Conservation (phyloP, 768 basidiomycete species). For the Cyathus striatus region DNA sequence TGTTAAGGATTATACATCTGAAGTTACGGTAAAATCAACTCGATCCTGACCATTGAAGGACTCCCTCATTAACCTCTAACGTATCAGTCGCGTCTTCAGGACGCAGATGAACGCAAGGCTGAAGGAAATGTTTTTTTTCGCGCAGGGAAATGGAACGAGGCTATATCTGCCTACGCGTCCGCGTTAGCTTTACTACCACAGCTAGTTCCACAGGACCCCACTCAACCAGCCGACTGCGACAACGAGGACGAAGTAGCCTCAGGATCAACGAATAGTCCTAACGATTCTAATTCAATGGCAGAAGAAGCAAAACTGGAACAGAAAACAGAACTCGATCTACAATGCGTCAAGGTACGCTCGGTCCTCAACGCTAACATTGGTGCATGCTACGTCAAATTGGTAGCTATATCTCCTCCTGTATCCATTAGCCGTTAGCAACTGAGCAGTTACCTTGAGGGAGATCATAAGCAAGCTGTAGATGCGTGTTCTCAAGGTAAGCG, state of each 20-base stretch:
- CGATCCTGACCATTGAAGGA: too few relatives aligned
- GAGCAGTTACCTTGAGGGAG: slow-evolving; percentile 39
- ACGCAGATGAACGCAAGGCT: slow-evolving; percentile 60
- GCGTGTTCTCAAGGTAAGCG: slow-evolving; percentile 68
- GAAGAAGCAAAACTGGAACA: too few relatives aligned
- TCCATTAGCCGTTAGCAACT: too few relatives aligned
- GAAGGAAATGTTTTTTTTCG: slow-evolving; percentile 77
- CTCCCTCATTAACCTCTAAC: too few relatives aligned
- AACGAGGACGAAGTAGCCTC: slow-evolving; percentile 6
- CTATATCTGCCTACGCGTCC: slow-evolving; percentile 62
- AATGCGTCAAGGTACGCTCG: slow-evolving; percentile 58
- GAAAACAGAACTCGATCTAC: slow-evolving; percentile 29
- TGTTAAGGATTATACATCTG: too few relatives aligned
- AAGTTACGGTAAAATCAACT: too few relatives aligned
- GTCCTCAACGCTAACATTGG: slow-evolving; percentile 84
- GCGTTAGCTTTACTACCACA: slow-evolving; percentile 34
- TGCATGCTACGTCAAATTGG: slow-evolving; percentile 79
- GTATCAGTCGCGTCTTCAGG: slow-evolving; percentile 13
- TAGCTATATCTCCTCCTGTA: slow-evolving; percentile 26
- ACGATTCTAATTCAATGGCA: background rate
- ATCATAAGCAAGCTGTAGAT: slow-evolving; percentile 74
- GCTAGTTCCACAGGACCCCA: slow-evolving; percentile 11
- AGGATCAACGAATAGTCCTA: slow-evolving; percentile 8
- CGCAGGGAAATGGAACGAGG: slow-evolving; percentile 59
- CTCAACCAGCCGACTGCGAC: too few relatives aligned